These are phyloP conservation scores for Pseudopithomyces chartarum DNA, from an alignment of 2,329 filamentous ascomycete genomes.

Conservation along the genomic window DNA sequence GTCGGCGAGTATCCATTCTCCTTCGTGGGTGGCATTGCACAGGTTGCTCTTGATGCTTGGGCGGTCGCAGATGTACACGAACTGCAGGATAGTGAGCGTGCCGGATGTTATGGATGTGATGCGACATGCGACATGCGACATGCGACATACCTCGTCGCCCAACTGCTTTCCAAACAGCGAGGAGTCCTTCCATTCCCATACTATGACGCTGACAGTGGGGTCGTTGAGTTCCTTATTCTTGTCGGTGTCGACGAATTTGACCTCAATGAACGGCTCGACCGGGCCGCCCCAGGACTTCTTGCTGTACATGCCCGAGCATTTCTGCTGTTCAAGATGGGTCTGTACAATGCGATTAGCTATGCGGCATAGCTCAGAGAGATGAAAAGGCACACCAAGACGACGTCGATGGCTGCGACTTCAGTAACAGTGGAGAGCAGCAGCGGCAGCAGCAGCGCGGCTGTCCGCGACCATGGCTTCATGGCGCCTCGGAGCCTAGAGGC, in stretches of 20 bases:
- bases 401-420: slow-evolving; percentile 43
- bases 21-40: slow-evolving; percentile 79
- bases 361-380: not conserved
- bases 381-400: slow-evolving; percentile 35
- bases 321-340: slow-evolving; percentile 80
- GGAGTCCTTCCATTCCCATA: slow-evolving; percentile 94
- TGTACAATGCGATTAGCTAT: slow-evolving; percentile 42
- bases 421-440: slow-evolving; percentile 40
- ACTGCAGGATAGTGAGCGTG: slow-evolving; percentile 47
- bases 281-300: slow-evolving; percentile 85
- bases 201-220: slow-evolving; percentile 79
- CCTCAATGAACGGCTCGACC: slow-evolving; percentile 85
- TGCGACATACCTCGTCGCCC: slow-evolving; percentile 30
- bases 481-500: slow-evolving; percentile 33
- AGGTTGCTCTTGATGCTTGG: slow-evolving; percentile 69
- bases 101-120: not conserved
- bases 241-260: slow-evolving; percentile 71
- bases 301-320: slow-evolving; percentile 95
- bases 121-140: no score
- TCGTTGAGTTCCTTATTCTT: slow-evolving; percentile 65
- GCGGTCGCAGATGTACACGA: slow-evolving; percentile 76
- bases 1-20: slow-evolving; percentile 79
- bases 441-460: slow-evolving; percentile 39
- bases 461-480: slow-evolving; percentile 43
- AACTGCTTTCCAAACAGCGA: slow-evolving; percentile 71